Percentiles rank a stretch among this genome's conserved stretches.
phyloP scores from a whole-genome alignment of 192 early-diverging fungal genomes.

The Podila minutissima region DNA sequence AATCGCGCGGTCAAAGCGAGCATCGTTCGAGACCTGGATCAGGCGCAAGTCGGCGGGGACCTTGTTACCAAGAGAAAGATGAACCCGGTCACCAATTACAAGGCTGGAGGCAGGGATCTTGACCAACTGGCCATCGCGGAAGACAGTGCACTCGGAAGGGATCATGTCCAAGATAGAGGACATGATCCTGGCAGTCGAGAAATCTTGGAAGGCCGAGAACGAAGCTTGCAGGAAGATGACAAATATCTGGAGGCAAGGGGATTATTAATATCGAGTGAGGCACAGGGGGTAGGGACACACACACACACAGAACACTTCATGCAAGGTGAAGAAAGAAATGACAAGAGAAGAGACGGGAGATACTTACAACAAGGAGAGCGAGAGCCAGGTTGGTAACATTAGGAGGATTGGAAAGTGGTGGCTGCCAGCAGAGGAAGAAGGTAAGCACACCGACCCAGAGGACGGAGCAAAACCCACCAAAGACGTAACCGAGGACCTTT shows the following conservation, averaged over 20 bases:
- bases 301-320: background rate
- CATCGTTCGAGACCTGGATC: conserved; percentile 71
- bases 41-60: conserved; percentile 86
- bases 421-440: conserved; percentile 73
- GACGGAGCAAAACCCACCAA: conserved; percentile 80
- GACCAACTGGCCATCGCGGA: conserved; percentile 70
- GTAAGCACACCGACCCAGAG: conserved; percentile 78
- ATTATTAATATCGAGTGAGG: background rate
- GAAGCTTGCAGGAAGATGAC: conserved; percentile 75
- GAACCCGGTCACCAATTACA: conserved; percentile 84
- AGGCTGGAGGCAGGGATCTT: conserved; percentile 66
- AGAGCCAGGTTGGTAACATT: conserved; percentile 67
- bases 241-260: conserved; percentile 50
- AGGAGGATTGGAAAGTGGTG: conserved; percentile 58
- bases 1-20: conserved; percentile 81
- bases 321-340: background rate
- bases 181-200: conserved; percentile 73
- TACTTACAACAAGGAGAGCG: conserved; percentile 58
- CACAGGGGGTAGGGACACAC: too few relatives aligned
- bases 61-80: conserved; percentile 71
- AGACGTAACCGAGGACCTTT: conserved; percentile 62
- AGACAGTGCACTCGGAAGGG: conserved; percentile 69
- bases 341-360: background rate
- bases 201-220: conserved; percentile 81
- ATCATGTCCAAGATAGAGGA: conserved; percentile 80